Percentiles rank a stretch among this genome's conserved stretches.
Conservation (phyloP, 805 yeast species). For the Starmera dryadoides region DNA sequence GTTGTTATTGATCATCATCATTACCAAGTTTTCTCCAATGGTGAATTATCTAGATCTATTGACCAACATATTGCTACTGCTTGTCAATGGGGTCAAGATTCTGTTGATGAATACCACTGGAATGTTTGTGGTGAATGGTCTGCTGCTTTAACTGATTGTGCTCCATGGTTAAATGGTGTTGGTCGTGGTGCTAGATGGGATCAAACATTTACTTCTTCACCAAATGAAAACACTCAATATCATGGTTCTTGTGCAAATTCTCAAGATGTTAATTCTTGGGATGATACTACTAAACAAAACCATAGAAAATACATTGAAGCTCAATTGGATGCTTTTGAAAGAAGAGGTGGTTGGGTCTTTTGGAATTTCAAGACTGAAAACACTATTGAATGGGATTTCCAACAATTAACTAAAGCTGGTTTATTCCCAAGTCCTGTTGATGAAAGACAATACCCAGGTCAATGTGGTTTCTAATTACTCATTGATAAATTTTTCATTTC, state of each 20-base stretch:
- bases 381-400: constrained; percentile 82
- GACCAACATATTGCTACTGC: constrained; percentile 56
- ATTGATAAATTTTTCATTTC: too few relatives aligned
- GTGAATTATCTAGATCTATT: constrained; percentile 49
- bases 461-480: constrained; percentile 33
- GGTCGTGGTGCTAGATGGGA: constrained; percentile 78
- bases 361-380: constrained; percentile 92
- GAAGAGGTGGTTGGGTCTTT: constrained; percentile 80
- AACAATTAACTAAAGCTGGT: constrained; percentile 44
- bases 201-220: constrained; percentile 34
- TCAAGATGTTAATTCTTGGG: constrained; percentile 48
- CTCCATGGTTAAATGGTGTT: constrained; percentile 84
- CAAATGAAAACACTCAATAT: constrained; percentile 28
- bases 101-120: constrained; percentile 57
- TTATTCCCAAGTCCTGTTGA: constrained; percentile 77
- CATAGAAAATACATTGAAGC: constrained; percentile 78
- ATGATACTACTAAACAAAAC: constrained; percentile 44
- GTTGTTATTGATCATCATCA: constrained; percentile 85
- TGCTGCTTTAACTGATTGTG: constrained; percentile 89
- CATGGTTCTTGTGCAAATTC: constrained; percentile 58
- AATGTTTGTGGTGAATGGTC: constrained; percentile 82
- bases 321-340: constrained; percentile 79
- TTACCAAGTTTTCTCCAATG: constrained; percentile 74
- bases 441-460: constrained; percentile 62
- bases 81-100: constrained; percentile 41